phyloP scores from a whole-genome alignment of 139 green algal genomes.

The Coccomyxa sp. region DNA sequence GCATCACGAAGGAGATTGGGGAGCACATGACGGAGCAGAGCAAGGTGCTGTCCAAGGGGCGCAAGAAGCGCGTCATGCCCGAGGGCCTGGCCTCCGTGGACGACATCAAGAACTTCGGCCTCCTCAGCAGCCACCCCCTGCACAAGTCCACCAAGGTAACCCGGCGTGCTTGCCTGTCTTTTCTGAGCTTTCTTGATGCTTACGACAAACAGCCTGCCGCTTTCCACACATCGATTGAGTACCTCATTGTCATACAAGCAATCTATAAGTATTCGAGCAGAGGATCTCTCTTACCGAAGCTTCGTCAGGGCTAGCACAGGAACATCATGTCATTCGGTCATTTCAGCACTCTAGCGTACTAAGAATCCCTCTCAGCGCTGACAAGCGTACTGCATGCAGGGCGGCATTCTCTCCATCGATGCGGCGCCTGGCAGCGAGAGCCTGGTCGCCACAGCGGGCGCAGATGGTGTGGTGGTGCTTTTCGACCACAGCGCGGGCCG shows the following conservation, averaged over 20 bases:
- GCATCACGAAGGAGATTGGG: conserved; percentile 34
- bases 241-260: no score
- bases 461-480: conserved; percentile 71
- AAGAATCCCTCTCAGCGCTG: no score
- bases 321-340: no score
- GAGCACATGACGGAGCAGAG: conserved; percentile 29
- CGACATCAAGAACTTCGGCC: conserved; percentile 49
- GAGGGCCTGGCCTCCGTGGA: conserved; percentile 53
- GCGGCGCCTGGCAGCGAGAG: conserved; percentile 43
- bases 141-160: conserved; percentile 78
- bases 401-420: conserved; percentile 76
- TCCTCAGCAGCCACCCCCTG: conserved; percentile 67
- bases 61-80: conserved; percentile 80
- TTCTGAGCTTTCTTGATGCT: background rate
- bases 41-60: conserved; percentile 56
- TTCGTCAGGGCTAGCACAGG: no score
- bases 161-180: background rate
- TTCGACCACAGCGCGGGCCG: conserved; percentile 40
- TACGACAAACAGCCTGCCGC: no score
- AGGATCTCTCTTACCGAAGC: no score
- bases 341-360: no score
- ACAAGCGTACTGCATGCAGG: conserved; percentile 29
- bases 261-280: no score
- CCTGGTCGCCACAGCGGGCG: conserved; percentile 48
- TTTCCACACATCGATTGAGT: no score